Evolutionary conservation across 2,329 filamentous ascomycete species (phyloP), one percentile per base, ranked within the genome.

Genomic region (Aspergillus sp.): DNA sequence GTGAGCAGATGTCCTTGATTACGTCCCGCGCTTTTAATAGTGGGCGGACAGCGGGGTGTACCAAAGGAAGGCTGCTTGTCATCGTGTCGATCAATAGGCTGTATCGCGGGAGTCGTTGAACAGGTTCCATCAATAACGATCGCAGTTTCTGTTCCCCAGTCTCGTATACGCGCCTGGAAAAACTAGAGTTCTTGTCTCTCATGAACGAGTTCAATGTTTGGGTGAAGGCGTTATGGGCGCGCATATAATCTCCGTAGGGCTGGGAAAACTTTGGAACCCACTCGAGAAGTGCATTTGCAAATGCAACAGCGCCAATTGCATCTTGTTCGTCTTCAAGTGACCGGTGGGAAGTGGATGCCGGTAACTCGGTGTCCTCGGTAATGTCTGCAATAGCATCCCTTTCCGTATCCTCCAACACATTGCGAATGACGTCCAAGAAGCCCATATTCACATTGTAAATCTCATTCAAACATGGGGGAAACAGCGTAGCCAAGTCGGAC

Each of bases 71-170:
- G 59, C 89, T 92, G 63, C 88, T 87, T 48, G 95, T 85, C 69
- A 99, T 97, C 68, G 96, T 93, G 76, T 99, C 95, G 66, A 99
- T 98, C 69, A 98, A 89, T 36, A 99, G 81, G 68, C 91, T 97
- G 76, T 99, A 99, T 24, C 95, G 88, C 24, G 95, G 95, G 52
- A 99, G 82, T 52, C 95, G 85, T 74, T 99, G 95, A 0, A 99
- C 93, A 2, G 95, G 95, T 74, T 99, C 95, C 71, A 99, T 99
- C 54, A 99, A 83, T 61, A 95, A 84, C 3, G 95, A 98, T 48
- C 91, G 92, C 53, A 98, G 83, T 56, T 87, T 85, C 76, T 99
- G 95, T 72, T 98, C 95, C 55, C 95, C 93, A 2, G 89, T 89
- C 62, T 93, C 86, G 52, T 90, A 85, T 3, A 97, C 85, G 45